phyloP scores from a whole-genome alignment of 78 protist species.

The Paulinella micropora region DNA sequence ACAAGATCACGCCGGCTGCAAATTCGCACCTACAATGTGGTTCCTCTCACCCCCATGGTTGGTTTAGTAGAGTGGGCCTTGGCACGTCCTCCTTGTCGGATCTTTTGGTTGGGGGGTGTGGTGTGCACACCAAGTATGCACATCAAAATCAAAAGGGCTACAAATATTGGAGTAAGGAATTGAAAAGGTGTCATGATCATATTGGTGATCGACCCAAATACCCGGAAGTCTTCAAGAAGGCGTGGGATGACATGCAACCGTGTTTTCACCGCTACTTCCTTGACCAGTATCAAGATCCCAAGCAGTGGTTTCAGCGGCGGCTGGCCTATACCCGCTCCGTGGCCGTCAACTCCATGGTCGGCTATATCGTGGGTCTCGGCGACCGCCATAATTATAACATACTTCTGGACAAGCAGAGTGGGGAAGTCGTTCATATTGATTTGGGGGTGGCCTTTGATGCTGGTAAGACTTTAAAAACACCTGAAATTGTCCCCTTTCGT shows the following conservation, averaged over 20 bases:
- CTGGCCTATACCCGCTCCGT: constrained; percentile 32
- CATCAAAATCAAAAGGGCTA: too few species aligned
- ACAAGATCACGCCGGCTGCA: constrained; percentile 2
- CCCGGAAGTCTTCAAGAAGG: too few species aligned
- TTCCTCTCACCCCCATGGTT: constrained; percentile 49
- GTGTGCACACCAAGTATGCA: too few species aligned
- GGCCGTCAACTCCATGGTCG: constrained; percentile 53
- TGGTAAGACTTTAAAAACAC: constrained; percentile 19
- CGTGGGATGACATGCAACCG: constrained; percentile 31
- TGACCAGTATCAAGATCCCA: constrained; percentile 37
- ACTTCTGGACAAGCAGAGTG: constrained; percentile 55
- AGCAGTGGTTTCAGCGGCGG: constrained; percentile 39
- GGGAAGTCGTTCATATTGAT: constrained; percentile 69
- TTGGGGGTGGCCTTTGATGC: constrained; percentile 65
- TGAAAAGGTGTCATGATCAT: too few species aligned
- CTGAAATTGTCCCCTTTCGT: constrained; percentile 63
- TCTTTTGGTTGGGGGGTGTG: too few species aligned
- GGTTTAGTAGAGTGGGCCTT: constrained; percentile 61
- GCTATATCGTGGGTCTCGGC: constrained; percentile 71
- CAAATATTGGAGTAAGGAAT: too few species aligned
- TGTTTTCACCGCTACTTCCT: constrained; percentile 60
- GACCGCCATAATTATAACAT: constrained; percentile 66
- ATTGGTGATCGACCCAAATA: too few species aligned
- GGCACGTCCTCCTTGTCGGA: too few species aligned
- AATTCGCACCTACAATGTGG: constrained; percentile 56